Conservation (phyloP, 495 filamentous ascomycete genomes). For the Aspergillus homomorphus region DNA sequence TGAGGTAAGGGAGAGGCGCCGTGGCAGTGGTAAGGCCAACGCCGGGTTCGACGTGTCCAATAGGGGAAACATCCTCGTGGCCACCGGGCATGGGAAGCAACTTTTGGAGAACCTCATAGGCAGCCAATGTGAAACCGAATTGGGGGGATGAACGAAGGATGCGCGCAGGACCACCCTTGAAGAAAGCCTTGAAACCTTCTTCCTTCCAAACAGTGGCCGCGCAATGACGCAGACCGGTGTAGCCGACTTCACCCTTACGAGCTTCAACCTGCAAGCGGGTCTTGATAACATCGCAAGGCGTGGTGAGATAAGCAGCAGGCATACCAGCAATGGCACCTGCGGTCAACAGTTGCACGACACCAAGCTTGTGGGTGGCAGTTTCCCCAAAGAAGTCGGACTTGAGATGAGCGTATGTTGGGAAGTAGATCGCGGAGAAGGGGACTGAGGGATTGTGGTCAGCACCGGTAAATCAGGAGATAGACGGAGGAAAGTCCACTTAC, state of each 20-base stretch:
- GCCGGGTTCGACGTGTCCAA: conserved; percentile 50
- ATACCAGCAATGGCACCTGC: conserved; percentile 97
- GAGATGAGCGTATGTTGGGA: conserved; percentile 91
- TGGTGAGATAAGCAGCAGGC: conserved; percentile 96
- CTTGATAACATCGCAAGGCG: conserved; percentile 98
- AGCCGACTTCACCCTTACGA: conserved; percentile 84
- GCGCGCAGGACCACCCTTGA: conserved; percentile 95
- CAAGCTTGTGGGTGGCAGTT: conserved; percentile 81
- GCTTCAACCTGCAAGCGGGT: conserved; percentile 96
- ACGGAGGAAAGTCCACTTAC: conserved; percentile 21
- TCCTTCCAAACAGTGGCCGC: conserved; percentile 79
- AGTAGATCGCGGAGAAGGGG: conserved; percentile 98
- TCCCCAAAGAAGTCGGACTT: conserved; percentile 95
- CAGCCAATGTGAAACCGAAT: conserved; percentile 95
- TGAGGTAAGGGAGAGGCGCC: conserved; percentile 72
- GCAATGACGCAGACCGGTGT: conserved; percentile 83
- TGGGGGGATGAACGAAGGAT: conserved; percentile 92
- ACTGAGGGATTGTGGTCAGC: conserved; percentile 42
- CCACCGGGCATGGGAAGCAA: conserved; percentile 75
- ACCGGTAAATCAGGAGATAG: neutral
- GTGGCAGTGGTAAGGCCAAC: conserved; percentile 56
- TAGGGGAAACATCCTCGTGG: conserved; percentile 43
- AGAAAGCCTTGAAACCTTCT: conserved; percentile 94
- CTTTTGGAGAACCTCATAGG: conserved; percentile 88
- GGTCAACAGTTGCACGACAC: conserved; percentile 86